Evolutionary conservation across 2,329 filamentous ascomycete species (phyloP), one percentile per base, ranked within the genome.

Genomic region (Verticillium zaregamsianum): DNA sequence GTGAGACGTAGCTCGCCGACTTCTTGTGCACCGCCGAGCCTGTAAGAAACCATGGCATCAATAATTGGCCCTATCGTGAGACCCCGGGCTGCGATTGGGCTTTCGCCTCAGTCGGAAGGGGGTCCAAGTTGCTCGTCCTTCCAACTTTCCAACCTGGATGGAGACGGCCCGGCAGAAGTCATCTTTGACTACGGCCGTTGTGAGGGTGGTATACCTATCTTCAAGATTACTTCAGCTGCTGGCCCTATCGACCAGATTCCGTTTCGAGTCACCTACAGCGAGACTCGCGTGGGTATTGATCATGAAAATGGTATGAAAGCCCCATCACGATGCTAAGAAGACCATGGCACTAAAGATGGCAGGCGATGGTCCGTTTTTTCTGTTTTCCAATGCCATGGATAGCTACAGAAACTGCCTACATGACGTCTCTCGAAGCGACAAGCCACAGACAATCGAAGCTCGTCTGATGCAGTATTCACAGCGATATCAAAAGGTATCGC

Each of bases 361-460:
- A 63, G 59, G 63, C 37, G 59, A 64, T 40, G 61, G 63, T 0
- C 58, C 61, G 4, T 63, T 59, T 14, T 64, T 61, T 11, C 20
- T 64, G 31, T 64, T 64, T 32, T 64, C 61, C n/a, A 62, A 49
- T n/a, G 61, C 61, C 5, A 64, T 64, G 61, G 61, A 63, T 28
- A 59, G 61, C 49, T 63, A 64, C 28, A 56, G 61, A 35, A 59
- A 33, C 32, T 52, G 56, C 59, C 3, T 39, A 25, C 17, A 49
- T 59, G 39, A 57, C n/a, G 2, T 20, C 58, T 0, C 3, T 9
- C 7, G 60, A 55, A 9, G 59, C 52, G 7, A 20, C 37, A 14
- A 56, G 57, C 23, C 61, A 14, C 60, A 62, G 15, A 55, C 15
- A 5, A 20, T 64, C 58, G 55, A 33, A 8, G 15, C 58, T 5